Evolutionary conservation across 2,329 filamentous ascomycete genomes (phyloP), one percentile per base, ranked within the genome.

Genomic region (Apiospora saccharicola): DNA sequence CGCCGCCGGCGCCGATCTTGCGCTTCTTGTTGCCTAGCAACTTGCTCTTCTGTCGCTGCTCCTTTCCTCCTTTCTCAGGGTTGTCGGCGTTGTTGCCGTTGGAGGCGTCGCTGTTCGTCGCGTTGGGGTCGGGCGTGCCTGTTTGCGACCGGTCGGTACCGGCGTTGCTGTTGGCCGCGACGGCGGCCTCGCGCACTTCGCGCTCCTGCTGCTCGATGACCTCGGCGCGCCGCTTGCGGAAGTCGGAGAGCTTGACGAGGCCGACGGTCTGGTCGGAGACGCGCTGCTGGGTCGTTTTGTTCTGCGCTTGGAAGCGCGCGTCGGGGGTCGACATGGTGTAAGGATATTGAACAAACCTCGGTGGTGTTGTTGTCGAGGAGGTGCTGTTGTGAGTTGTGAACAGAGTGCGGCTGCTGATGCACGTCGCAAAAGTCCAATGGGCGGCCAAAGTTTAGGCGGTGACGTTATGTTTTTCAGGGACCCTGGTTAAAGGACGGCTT

Each of bases 171-270:
- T 16, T 68, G 16, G 41, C 44, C 12, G 68, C 49, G 19, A 88
- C 79, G 37, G 89, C 85, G 53, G 86, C 88, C 76, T 94, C 92
- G 79, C 91, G 90, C 16, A 90, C 92, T 78, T 96, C 94, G 78
- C 93, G 90, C 79, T 96, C 94, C 79, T 96, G 96, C 80, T 94
- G 92, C 82, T 98, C 96, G 68, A 98, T 86, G n/a, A 95, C 94
- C 83, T 98, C 94, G 77, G 95, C 95, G 82, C 96, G 94, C 73
- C 96, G 92, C 85, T 99, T 98, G 82, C 96, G 94, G 82, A 97
- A 98, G 81, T 98, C 96, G 75, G 94, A 94, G 61, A 98, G 91
- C 72, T 94, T 90, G 70, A 98, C 96, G 3, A 99, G 91, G 53
- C 96, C 96, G 76, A 98, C 95, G 0, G 94, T 97, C 79, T 94